These are phyloP conservation scores for Halteria grandinella DNA, from an alignment of 73 alveolate genomes.

Conservation along the genomic window DNA sequence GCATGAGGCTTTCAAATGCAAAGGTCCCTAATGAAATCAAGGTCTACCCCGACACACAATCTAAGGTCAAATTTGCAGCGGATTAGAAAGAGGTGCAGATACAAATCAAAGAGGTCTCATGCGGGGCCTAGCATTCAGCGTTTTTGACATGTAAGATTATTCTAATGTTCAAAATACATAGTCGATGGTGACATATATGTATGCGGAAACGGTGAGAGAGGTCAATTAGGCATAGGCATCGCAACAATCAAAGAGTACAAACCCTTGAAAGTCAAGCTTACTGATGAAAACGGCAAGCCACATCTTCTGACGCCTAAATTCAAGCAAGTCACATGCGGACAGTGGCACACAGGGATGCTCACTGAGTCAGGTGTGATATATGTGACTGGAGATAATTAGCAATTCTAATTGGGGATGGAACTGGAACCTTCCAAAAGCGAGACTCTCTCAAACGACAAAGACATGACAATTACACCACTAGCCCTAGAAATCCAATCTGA, in stretches of 20 bases:
- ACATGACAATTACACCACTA: too few species aligned
- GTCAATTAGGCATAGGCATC: conserved; percentile 33
- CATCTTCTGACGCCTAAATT: too few species aligned
- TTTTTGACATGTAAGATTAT: conserved; percentile 13
- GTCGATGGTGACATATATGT: conserved; percentile 6
- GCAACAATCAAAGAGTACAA: conserved; percentile 9
- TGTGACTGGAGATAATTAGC: conserved; percentile 33
- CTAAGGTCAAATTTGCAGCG: neutral
- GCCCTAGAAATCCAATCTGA: neutral
- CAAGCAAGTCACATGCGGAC: neutral
- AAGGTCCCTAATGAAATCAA: neutral
- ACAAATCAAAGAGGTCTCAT: neutral
- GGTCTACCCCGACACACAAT: neutral
- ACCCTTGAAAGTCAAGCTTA: neutral
- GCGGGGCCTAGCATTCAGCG: conserved; percentile 15
- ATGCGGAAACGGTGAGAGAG: conserved; percentile 35
- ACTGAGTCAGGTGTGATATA: conserved; percentile 13
- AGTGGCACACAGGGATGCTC: neutral
- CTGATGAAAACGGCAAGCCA: neutral
- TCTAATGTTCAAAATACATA: too few species aligned
- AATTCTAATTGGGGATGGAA: conserved; percentile 2
- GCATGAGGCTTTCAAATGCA: conserved; percentile 24
- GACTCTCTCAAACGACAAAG: too few species aligned
- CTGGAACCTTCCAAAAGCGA: too few species aligned
- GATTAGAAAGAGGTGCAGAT: neutral